Base-by-base conservation (phyloP, 768 basidiomycete genomes). In the Termitomyces sp. region DNA sequence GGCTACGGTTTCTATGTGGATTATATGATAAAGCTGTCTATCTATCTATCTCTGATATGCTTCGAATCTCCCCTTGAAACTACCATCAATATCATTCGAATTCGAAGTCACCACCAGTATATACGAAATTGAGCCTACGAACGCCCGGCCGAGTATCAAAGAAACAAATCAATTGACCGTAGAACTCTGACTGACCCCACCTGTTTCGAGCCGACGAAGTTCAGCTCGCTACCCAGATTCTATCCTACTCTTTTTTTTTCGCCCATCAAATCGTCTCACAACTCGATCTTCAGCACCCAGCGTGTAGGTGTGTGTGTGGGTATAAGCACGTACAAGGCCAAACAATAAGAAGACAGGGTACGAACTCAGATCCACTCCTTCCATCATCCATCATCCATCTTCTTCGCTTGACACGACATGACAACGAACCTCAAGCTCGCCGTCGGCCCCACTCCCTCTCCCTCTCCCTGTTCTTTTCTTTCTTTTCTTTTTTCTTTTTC, bases 401-500 rank as follows among this genome's bases (percentile, higher is more conserved):
- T 40, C 38, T 40, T 5, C 15, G 38, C 43, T n/a, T 43, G 47
- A 46, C 32, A 20, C 57, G 55, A 42, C 37, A 9, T 50, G 54
- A 38, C 57, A 38, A 37, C 17, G 53, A 55, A 48, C 32, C 53
- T 49, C 37, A 50, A 36, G 53, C 53, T 60, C 54, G 25, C 60
- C 60, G 60, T 60, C 60, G 60, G 60, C 48, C 53, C 53, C 31
- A 25, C 25, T 25, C 25, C 25, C 25, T 1, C 25, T 25, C 25
- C 25, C 25, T 25, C 1, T 25, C 25, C 25, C 25, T 25, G 20
- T 25, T 25, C 25, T 25, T 25, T 1, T 25, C 1, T 25, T 25
- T 25, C 25, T 25, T 25, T 25, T 25, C 1, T 25, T 25, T 32
- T 7, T 37, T 59, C 6, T 59, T 11, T n/a, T 40, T 40, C 29